Conservation (phyloP, 2,329 filamentous ascomycete species). For the Aspergillus sp. region DNA sequence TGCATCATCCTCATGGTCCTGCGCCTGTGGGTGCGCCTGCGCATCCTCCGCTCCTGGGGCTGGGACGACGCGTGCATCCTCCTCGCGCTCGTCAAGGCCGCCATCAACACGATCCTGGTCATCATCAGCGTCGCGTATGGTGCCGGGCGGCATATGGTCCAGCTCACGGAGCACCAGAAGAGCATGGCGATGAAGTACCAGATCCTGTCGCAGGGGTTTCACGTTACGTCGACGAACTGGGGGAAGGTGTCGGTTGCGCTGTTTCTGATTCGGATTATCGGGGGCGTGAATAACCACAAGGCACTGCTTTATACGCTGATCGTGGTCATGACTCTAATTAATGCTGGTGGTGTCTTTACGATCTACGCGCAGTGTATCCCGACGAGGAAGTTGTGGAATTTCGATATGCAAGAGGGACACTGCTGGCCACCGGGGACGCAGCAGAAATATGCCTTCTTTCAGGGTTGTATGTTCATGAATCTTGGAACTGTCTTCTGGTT, state of each 20-base stretch:
- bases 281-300: conserved; percentile 10
- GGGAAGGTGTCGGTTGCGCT: conserved; percentile 16
- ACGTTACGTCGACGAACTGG: conserved; percentile 17
- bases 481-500: background rate
- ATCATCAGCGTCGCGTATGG: conserved; percentile 3
- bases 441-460: conserved; percentile 15
- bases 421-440: conserved; percentile 8
- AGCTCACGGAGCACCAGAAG: background rate
- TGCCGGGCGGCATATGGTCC: conserved; percentile 7
- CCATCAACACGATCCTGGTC: conserved; percentile 6
- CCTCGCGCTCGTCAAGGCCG: conserved; percentile 7
- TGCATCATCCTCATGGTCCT: background rate
- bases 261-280: conserved; percentile 15
- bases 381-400: conserved; percentile 1
- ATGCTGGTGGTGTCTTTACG: conserved; percentile 3
- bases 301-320: conserved; percentile 7
- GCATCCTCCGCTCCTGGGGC: conserved; percentile 9
- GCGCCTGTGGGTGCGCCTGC: conserved; percentile 9
- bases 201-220: conserved; percentile 14
- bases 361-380: conserved; percentile 17
- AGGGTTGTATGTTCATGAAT: conserved; percentile 8
- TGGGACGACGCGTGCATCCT: conserved; percentile 15
- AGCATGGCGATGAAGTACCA: conserved; percentile 10
- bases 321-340: conserved; percentile 1
- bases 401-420: background rate